Conservation (phyloP, 371 early-diverging fungal genomes). For the Homolaphlyctis polyrhiza region DNA sequence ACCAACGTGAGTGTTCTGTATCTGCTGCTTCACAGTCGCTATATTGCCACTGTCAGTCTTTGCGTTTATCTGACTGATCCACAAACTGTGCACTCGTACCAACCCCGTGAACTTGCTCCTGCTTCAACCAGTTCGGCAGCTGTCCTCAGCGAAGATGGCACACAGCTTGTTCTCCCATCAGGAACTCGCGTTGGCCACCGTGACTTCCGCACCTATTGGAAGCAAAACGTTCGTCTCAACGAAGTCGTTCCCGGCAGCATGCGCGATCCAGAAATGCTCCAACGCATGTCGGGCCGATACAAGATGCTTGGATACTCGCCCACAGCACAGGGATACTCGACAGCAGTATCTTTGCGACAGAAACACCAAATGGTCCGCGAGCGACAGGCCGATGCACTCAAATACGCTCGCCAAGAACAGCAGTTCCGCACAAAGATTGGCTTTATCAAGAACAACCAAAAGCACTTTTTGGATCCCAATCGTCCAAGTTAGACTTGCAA, state of each 20-base stretch:
- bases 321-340: background rate
- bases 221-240: conserved; percentile 63
- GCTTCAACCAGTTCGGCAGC: background rate
- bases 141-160: conserved; percentile 62
- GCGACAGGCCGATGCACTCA: background rate
- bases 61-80: background rate
- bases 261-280: conserved; percentile 56
- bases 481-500: background rate
- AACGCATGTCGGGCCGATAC: conserved; percentile 53
- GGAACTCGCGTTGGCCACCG: conserved; percentile 84
- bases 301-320: conserved; percentile 28
- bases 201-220: conserved; percentile 73
- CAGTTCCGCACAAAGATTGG: background rate
- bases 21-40: no score
- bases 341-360: background rate
- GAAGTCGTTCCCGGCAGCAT: conserved; percentile 25
- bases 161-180: conserved; percentile 79
- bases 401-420: background rate
- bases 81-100: conserved; percentile 1
- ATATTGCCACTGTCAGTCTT: no score
- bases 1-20: conserved; percentile 10
- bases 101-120: background rate
- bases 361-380: background rate
- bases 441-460: background rate
- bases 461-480: background rate